Base-by-base conservation (phyloP, 2,329 filamentous ascomycete species). In the Alternaria alternata region DNA sequence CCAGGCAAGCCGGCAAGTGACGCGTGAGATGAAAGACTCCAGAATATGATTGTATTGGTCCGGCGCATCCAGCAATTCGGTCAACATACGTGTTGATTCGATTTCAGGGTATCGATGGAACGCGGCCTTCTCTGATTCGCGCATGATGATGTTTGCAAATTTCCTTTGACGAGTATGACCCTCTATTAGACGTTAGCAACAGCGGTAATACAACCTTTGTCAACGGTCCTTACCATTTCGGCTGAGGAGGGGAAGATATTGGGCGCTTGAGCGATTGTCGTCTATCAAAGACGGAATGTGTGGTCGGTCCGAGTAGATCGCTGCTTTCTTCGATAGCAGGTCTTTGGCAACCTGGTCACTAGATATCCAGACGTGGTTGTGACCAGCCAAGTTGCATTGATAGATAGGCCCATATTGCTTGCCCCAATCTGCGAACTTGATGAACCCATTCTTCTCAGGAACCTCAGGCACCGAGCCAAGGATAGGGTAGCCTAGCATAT, bases 1-100 rank as follows among this genome's bases (percentile, higher is more conserved):
- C 81, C 81, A 83, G 16, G 81, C 81, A 8, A 83, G 71, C 30
- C 81, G 76, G 53, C 79, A 81, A n/a, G 80, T 83, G n/a, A 83
- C 78, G 16, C 81, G 76, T 14, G 81, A 74, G 39, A 82, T 79
- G 70, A 79, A 83, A 0, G 80, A 81, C 59, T 83, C 81, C 39
- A 82, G 68, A 1, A 74, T 74, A 56, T 80, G 75, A 46, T 82
- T 81, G 67, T 83, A 83, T 16, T 74, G 67, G 7, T 74, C 70
- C 2, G 81, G 81, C 16, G 81, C 76, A 14, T 79, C 75, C 61
- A 82, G 71, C 2, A 83, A 72, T 62, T 82, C 81, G 22, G 77
- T 74, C n/a, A 82, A 70, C 65, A 83, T 74, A 7, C 81, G 81
- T 49, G 79, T 79, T 1, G 81, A 75, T 65, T 83, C 81, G 5